Evolutionary conservation across 1,139 yeast genomes (phyloP).

Genomic region (Yamadazyma atlantica): DNA sequence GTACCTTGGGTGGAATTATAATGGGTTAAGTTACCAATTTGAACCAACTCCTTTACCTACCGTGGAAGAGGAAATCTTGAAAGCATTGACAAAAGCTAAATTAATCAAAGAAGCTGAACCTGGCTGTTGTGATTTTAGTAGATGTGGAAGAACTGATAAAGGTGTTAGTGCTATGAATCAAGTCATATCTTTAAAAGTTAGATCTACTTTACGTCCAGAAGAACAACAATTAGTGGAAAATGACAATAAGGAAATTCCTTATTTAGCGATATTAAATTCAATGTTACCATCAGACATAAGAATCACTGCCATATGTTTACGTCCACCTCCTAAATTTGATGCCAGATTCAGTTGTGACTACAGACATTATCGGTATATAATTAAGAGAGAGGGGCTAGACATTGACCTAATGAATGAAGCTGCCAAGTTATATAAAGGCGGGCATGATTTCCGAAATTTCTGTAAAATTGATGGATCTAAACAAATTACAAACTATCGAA

Average conservation of each 20-base stretch:
- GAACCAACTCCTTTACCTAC: constrained; percentile 81
- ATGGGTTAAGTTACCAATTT: constrained; percentile 82
- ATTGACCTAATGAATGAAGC: constrained; percentile 68
- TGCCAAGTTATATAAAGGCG: constrained; percentile 65
- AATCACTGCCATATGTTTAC: constrained; percentile 74
- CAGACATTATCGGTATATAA: constrained; percentile 84
- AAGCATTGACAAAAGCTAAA: constrained; percentile 67
- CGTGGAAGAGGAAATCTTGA: constrained; percentile 73
- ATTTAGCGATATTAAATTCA: constrained; percentile 71
- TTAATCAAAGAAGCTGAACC: constrained; percentile 65
- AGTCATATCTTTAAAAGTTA: constrained; percentile 75
- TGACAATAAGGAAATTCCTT: constrained; percentile 73
- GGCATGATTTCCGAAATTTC: constrained; percentile 89
- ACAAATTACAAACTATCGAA: constrained; percentile 73
- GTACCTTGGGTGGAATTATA: constrained; percentile 90
- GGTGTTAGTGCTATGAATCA: constrained; percentile 98
- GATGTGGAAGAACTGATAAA: constrained; percentile 96
- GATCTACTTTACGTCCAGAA: constrained; percentile 59
- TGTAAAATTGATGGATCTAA: constrained; percentile 94
- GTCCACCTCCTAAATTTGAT: constrained; percentile 82
- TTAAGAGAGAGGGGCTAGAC: constrained; percentile 55
- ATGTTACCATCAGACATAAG: constrained; percentile 79
- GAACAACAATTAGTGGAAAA: constrained; percentile 58
- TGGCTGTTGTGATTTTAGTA: constrained; percentile 65
- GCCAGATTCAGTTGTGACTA: constrained; percentile 87